Percentiles rank a stretch among this genome's conserved stretches.
Conservation (phyloP, 2,329 filamentous ascomycete genomes). For the Penicillium expansum region DNA sequence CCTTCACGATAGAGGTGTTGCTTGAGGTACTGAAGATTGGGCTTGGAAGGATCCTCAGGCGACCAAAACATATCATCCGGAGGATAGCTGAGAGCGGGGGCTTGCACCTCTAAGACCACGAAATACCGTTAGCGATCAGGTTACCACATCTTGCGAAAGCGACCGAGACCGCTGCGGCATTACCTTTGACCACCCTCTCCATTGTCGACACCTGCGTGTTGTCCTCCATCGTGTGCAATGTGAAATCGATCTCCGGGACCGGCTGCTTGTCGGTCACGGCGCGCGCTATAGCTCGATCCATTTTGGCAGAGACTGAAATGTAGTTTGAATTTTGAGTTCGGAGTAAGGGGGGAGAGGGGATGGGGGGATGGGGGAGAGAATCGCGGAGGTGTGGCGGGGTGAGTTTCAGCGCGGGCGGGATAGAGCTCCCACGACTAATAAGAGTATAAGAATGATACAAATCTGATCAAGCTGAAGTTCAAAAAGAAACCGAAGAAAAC, state of each 20-base stretch:
- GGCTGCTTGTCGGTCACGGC: slow-evolving; percentile 95
- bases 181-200: slow-evolving; percentile 98
- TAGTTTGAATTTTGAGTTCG: neutral
- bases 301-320: slow-evolving; percentile 25
- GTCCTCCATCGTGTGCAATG: slow-evolving; percentile 97
- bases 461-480: neutral
- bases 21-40: slow-evolving; percentile 90
- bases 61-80: slow-evolving; percentile 94
- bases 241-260: slow-evolving; percentile 96
- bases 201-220: slow-evolving; percentile 89
- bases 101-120: slow-evolving; percentile 76
- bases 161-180: slow-evolving; percentile 5
- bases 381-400: slow-evolving; percentile 17
- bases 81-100: slow-evolving; percentile 87
- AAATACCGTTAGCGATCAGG: slow-evolving; percentile 16
- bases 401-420: slow-evolving; percentile 11
- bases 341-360: slow-evolving; percentile 11
- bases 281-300: slow-evolving; percentile 63
- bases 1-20: slow-evolving; percentile 98
- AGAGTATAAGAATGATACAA: slow-evolving; percentile 3
- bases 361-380: neutral
- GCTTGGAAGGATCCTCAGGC: slow-evolving; percentile 79
- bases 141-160: slow-evolving; percentile 2
- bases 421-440: slow-evolving; percentile 10
- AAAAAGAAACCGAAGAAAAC: neutral